Evolutionary conservation across 352 stramenopile species (phyloP), one percentile per base, ranked within the genome.

Genomic region (Aphanomyces stellatus): DNA sequence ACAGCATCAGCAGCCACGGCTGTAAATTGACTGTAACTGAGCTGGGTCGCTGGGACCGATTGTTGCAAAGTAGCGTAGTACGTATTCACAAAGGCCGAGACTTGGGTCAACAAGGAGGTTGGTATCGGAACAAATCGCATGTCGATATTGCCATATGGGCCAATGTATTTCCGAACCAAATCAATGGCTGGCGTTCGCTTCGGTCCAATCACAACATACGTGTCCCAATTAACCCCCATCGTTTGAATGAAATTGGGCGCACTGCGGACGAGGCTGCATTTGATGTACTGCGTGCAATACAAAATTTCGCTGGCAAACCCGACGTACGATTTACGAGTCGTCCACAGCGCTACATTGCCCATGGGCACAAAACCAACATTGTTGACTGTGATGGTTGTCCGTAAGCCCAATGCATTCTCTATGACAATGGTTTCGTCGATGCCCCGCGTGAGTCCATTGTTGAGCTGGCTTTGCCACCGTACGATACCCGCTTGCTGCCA

Each of bases 261-360:
- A 1, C 28, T 41, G 48, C 40, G 37, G 11, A 67, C 7, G 2
- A 67, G 27, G 11, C 42, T 34, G 6, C 28, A 51, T 4, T 5
- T 22, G 22, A 43, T 11, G 30, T 28, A 46, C 33, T 4, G 24
- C 11, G 37, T 51, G 27, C 41, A 59, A 15, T 7, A 43, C 25
- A 22, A 56, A 10, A 67, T n/a, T 11, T 67, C 60, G 33, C 41
- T 67, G 40, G 40, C 57, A 27, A 55, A 41, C 3, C 60, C 60
- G 10, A 31, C 27, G 28, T 56, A 59, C 10, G 46, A 15, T 8
- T 60, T 33, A 2, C 27, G 13, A 2, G 43, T 59, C 8, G 60
- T 43, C 60, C 60, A 67, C 37, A 46, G 37, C 49, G 60, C 41
- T 19, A 55, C 19, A 46, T 19, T 46, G 3, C 60, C 57, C 11